Evolutionary conservation across 352 stramenopile genomes (phyloP).

Genomic region (Phytopythium litorale): DNA sequence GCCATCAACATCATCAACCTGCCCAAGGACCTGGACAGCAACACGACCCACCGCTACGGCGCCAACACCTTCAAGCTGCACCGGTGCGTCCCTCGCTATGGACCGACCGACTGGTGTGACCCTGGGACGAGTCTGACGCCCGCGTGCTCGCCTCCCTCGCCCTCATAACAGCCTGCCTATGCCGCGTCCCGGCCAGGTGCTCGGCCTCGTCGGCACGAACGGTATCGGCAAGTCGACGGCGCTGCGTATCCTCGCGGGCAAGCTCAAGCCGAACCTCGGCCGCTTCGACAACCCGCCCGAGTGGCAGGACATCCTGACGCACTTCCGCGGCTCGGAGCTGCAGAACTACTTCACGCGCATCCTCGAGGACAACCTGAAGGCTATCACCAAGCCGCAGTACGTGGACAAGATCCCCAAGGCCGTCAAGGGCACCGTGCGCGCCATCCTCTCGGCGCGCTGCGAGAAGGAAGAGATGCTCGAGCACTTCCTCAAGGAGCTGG

Average conservation of each 20-base stretch:
- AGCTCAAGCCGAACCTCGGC: constrained; percentile 99
- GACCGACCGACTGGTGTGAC: background rate
- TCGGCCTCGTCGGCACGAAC: constrained; percentile 99
- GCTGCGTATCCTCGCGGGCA: constrained; percentile 98
- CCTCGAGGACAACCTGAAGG: constrained; percentile 98
- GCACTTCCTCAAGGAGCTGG: constrained; percentile 89
- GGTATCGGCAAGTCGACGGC: constrained; percentile 99
- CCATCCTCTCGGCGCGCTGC: constrained; percentile 95
- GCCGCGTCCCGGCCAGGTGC: constrained; percentile 96
- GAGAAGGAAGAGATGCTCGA: constrained; percentile 78
- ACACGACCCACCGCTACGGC: constrained; percentile 99
- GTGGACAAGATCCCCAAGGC: constrained; percentile 99
- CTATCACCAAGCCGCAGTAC: constrained; percentile 99
- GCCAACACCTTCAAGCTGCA: constrained; percentile 99
- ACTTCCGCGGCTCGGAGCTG: constrained; percentile 97
- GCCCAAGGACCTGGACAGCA: constrained; percentile 97
- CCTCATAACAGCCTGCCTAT: constrained; percentile 84
- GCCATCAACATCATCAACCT: constrained; percentile 99
- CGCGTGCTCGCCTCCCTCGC: constrained; percentile 8
- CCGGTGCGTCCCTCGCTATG: constrained; percentile 33
- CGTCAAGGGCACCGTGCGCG: constrained; percentile 93
- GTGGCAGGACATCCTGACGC: constrained; percentile 99
- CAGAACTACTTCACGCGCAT: constrained; percentile 99
- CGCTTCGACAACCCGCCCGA: constrained; percentile 95
- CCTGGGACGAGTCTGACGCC: background rate